Base-by-base conservation (phyloP, 371 early-diverging fungal genomes). In the Syncephalastrum racemosum region DNA sequence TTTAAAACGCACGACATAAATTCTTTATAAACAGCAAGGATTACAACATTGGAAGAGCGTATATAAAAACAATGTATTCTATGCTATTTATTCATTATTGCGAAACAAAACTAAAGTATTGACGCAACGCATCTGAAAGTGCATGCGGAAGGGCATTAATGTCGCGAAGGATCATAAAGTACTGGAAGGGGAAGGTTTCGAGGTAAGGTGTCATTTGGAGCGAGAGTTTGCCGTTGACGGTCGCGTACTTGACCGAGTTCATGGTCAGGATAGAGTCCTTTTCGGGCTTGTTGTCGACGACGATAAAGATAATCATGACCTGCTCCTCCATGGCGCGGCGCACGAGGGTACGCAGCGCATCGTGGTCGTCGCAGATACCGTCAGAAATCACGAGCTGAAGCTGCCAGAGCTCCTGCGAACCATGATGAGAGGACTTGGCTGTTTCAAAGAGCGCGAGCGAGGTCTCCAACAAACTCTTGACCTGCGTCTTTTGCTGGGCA, bases 171-270 rank as follows among this genome's bases (percentile, higher is more conserved):
- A 97, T 87, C 58, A 97, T 88, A 68, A 94, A 97, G 77, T 92
- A 96, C 59, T 96, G 92, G 81, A 97, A 97, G 46, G 99, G 98
- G 90, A 98, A 98, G 6, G 93, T 93, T 61, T 96, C 95, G 60
- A 99, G 86, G 72, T 97, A 99, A 44, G 85, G 80, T n/a, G 78
- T 82, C 82, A 96, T 85, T 63, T 86, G 66, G 58, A 97, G 66
- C 50, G 79, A 79, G 56, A 82, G 75, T 48, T 72, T 74, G 57
- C 92, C 94, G 63, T 83, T 72, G 46, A 82, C 76, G 27, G 68
- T 77, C 18, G 77, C 79, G 68, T 92, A 96, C 50, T 84, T 84
- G 54, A 95, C 95, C 39, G 89, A 89, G 55, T 90, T 88, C 82
- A 96, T 93, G 58, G 88, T 85, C 58, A 75, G 52, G 63, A 98